Evolutionary conservation across 1,284 basidiomycete species (phyloP).

Genomic region (Paramarasmius palmivorus): DNA sequence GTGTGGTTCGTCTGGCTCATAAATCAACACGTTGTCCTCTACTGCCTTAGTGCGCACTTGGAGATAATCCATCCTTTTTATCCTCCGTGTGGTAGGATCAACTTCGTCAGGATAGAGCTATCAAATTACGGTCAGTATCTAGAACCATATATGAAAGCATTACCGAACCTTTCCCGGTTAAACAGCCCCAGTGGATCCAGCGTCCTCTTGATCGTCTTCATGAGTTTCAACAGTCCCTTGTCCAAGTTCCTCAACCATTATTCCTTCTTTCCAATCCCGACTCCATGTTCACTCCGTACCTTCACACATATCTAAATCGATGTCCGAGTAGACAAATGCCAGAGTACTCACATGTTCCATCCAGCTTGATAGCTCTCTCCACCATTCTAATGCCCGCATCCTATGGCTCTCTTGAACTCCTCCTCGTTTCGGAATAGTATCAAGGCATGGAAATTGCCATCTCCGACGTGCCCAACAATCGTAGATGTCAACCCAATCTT

Average conservation of each 20-base stretch:
- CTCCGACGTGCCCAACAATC: conserved; percentile 84
- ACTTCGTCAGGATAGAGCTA: conserved; percentile 19
- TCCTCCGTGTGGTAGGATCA: not conserved
- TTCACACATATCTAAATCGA: conserved; percentile 26
- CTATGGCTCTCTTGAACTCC: conserved; percentile 51
- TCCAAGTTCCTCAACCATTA: conserved; percentile 79
- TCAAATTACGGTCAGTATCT: not conserved
- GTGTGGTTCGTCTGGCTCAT: too few relatives aligned
- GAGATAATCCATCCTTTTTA: not conserved
- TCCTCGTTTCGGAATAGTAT: conserved; percentile 65
- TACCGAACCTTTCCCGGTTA: conserved; percentile 80
- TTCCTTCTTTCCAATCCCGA: conserved; percentile 82
- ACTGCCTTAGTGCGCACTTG: too few relatives aligned
- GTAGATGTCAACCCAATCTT: conserved; percentile 59
- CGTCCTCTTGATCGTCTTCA: conserved; percentile 80
- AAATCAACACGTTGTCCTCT: too few relatives aligned
- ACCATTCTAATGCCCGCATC: conserved; percentile 69
- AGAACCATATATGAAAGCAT: not conserved
- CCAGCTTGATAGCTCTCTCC: conserved; percentile 68
- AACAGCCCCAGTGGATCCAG: conserved; percentile 80
- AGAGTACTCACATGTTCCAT: conserved; percentile 70
- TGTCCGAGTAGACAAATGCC: not conserved
- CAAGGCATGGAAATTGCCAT: conserved; percentile 65
- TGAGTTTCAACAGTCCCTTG: conserved; percentile 79
- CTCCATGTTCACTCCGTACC: conserved; percentile 87